phyloP scores from a whole-genome alignment of 208 protist species.

The Wallacemonas sp. region DNA sequence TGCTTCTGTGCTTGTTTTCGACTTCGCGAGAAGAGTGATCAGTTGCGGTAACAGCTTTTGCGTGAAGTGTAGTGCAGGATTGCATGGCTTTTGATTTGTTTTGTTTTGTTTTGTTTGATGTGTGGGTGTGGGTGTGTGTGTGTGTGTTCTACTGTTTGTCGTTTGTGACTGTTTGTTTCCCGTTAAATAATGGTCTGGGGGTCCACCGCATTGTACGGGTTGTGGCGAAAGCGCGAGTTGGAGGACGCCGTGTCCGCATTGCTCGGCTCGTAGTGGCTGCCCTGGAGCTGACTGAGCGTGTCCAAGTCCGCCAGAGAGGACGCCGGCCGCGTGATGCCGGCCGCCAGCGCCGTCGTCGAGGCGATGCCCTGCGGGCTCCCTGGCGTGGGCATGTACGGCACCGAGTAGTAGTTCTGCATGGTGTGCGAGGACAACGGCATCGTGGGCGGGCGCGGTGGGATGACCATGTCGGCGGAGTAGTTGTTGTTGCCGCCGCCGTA shows the following conservation, averaged over 20 bases:
- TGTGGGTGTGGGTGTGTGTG: neutral
- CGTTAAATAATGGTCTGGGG: neutral
- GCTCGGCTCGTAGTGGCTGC: constrained; percentile 12
- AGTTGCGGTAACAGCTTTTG: no score
- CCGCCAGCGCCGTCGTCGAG: no score
- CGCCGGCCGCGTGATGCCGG: neutral
- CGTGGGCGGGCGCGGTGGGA: constrained; percentile 7
- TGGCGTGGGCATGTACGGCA: neutral
- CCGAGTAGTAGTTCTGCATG: constrained; percentile 12
- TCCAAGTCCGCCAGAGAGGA: constrained; percentile 2
- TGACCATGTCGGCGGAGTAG: constrained; percentile 13
- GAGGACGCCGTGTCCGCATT: constrained; percentile 3
- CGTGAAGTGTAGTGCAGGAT: no score
- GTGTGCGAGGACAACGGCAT: constrained; percentile 10
- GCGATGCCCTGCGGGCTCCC: no score
- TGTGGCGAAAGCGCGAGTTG: constrained; percentile 35
- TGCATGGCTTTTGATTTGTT: no score
- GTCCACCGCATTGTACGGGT: constrained; percentile 28
- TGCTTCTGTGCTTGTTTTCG: neutral
- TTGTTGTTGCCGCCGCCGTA: neutral
- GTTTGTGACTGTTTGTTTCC: no score
- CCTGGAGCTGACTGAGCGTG: neutral
- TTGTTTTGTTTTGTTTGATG: no score
- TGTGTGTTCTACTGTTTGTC: no score
- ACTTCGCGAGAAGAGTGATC: no score